Conservation (phyloP, 148 eudicot species). For the Cornus florida region DNA sequence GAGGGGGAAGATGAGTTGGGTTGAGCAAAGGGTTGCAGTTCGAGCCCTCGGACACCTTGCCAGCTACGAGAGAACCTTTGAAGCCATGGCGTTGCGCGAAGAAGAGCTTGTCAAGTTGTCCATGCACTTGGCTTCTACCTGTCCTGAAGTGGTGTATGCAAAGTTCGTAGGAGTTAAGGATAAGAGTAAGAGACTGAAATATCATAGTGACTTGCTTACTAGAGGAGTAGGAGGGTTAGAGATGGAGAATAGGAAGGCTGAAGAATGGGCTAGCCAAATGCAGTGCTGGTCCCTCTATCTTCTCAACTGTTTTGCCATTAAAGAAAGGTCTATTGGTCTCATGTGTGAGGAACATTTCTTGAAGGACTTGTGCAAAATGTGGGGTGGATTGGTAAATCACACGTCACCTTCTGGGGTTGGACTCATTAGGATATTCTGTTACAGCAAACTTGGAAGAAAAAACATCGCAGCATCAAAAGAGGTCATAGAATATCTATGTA, state of each 20-base stretch:
- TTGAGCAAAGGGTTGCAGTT: conserved; percentile 78
- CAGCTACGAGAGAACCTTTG: conserved; percentile 61
- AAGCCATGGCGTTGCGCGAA: conserved; percentile 45
- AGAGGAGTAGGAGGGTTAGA: conserved; percentile 75
- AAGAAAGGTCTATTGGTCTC: conserved; percentile 44
- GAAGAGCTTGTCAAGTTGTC: conserved; percentile 38
- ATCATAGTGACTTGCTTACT: conserved; percentile 73
- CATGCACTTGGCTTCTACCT: conserved; percentile 40
- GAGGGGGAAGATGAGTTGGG: conserved; percentile 76
- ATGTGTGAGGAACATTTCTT: conserved; percentile 51
- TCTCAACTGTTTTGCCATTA: conserved; percentile 62
- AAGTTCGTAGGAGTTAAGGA: conserved; percentile 35
- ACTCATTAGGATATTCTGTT: conserved; percentile 62
- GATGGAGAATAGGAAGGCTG: conserved; percentile 70
- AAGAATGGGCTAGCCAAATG: conserved; percentile 88
- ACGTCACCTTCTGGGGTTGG: conserved; percentile 68
- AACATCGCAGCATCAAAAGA: conserved; percentile 41
- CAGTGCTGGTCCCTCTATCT: conserved; percentile 78
- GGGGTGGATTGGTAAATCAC: conserved; percentile 80
- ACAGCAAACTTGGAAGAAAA: conserved; percentile 53
- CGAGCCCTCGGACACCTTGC: conserved; percentile 83
- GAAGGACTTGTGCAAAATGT: conserved; percentile 51
- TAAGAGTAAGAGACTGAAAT: conserved; percentile 39
- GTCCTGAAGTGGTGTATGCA: conserved; percentile 35
- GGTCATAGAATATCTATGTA: conserved; percentile 56